A percentile compares a stretch with the other conserved stretches of the same genome.
phyloP scores from a whole-genome alignment of 2,329 filamentous ascomycete species.

The Beauveria australis region DNA sequence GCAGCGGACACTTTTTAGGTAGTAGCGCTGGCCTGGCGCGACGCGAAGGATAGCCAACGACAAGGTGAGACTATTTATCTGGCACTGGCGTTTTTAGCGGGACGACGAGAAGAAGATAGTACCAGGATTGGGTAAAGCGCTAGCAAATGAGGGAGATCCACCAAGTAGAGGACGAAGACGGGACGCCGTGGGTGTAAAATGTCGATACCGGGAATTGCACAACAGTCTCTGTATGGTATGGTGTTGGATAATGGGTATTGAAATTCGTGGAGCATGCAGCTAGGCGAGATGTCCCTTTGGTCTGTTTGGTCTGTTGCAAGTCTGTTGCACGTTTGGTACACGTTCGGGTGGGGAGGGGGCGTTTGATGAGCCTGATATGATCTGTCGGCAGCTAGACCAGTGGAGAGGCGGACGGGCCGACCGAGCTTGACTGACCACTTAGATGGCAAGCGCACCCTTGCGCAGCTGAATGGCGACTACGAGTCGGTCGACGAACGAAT shows the following conservation, averaged over 20 bases:
- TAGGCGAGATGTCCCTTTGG: no score
- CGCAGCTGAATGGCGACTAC: not conserved
- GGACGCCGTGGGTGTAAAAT: not conserved
- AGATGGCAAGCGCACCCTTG: not conserved
- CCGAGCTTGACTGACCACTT: no score
- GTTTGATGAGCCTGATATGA: conserved; percentile 8
- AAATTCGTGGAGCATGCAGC: not conserved
- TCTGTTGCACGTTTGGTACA: not conserved
- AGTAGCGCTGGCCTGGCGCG: conserved; percentile 5
- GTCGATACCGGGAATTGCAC: not conserved
- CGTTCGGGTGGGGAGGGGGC: not conserved
- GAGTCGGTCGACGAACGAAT: no score
- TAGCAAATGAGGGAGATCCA: not conserved
- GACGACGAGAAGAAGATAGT: not conserved
- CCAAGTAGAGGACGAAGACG: not conserved
- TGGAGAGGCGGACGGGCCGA: no score
- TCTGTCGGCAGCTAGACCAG: conserved; percentile 3
- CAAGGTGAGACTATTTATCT: not conserved
- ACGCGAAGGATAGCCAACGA: not conserved
- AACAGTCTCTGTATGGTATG: no score
- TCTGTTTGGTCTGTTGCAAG: not conserved
- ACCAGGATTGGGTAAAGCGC: not conserved
- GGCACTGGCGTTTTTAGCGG: not conserved
- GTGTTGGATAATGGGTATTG: no score
- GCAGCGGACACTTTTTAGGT: not conserved